Evolutionary conservation across 768 basidiomycete genomes (phyloP), one percentile per base, ranked within the genome.

Genomic region (Suillus alpinus): DNA sequence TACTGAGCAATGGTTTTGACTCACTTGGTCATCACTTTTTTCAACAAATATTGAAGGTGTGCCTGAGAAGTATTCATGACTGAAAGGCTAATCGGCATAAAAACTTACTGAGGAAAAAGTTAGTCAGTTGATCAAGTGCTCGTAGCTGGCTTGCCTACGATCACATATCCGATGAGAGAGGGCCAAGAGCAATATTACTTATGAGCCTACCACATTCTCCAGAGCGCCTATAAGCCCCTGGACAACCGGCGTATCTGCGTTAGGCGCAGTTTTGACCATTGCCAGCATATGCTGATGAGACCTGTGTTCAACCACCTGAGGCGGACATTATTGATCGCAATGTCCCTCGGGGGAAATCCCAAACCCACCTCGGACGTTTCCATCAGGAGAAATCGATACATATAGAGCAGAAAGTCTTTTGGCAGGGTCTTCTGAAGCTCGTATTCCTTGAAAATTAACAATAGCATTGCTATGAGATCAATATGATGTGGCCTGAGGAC

Each of bases 401-500:
- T 68, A 65, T 87, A 84, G 20, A 91, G 75, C 14, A 83, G 69
- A 67, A 89, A 92, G 7, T 73, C 64, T 23, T 82, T 69, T 1
- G 89, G 84, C 10, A 91, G 78, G 29, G 78, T 78, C 59, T 79
- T 80, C 46, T 80, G 73, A 29, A 55, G 53, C 29, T 79, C 78
- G 60, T 79, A 78, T 63, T 88, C 86, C 68, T 84, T 87, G 71
- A 86, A 89, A 4, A 83, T 75, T 13, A 88, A 75, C 61, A 86
- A 76, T 39, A 92, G 76, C 29, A 91, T 76, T 37, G 82, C 81
- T 36, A 93, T 77, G 16, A 93, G 76, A 53, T 82, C 81, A 56
- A 94, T 77, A 69, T 94, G 92, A 66, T 94, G 92, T 1, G 92
- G 90, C 58, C 86, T 80, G 32, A 94, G 79, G 59, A 85, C 78